phyloP scores from a whole-genome alignment of 148 eudicot genomes.

The Vaccinium macrocarpon region DNA sequence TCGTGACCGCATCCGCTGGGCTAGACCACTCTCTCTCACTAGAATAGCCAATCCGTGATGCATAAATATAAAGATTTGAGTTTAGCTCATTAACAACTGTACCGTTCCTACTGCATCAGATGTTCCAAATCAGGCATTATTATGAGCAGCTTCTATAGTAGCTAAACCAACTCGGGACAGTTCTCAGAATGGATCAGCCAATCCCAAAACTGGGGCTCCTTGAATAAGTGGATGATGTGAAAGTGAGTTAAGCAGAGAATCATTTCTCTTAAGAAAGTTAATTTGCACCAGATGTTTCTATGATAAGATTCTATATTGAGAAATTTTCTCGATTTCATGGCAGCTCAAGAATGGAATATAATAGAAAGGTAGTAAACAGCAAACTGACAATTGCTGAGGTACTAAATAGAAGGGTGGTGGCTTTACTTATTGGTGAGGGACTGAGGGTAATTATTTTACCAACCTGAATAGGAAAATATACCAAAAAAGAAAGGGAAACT shows the following conservation, averaged over 20 bases:
- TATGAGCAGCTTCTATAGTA: background rate
- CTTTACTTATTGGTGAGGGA: background rate
- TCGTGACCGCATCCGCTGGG: background rate
- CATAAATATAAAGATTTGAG: background rate
- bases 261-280: background rate
- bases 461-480: background rate
- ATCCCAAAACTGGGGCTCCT: background rate
- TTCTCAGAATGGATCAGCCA: background rate
- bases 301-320: background rate
- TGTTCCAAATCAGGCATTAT: background rate
- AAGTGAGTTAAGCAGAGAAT: background rate
- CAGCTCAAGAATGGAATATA: background rate
- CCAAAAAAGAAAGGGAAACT: background rate
- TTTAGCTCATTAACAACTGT: background rate
- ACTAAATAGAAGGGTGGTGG: background rate
- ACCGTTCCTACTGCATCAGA: background rate
- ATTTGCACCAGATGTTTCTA: background rate
- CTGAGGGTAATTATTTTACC: background rate
- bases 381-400: background rate
- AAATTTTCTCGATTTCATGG: background rate
- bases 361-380: background rate
- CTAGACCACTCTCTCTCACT: background rate
- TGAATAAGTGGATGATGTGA: background rate
- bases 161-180: background rate
- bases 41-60: background rate